phyloP scores from a whole-genome alignment of 1,284 basidiomycete genomes.

The Puccinia triticina region DNA sequence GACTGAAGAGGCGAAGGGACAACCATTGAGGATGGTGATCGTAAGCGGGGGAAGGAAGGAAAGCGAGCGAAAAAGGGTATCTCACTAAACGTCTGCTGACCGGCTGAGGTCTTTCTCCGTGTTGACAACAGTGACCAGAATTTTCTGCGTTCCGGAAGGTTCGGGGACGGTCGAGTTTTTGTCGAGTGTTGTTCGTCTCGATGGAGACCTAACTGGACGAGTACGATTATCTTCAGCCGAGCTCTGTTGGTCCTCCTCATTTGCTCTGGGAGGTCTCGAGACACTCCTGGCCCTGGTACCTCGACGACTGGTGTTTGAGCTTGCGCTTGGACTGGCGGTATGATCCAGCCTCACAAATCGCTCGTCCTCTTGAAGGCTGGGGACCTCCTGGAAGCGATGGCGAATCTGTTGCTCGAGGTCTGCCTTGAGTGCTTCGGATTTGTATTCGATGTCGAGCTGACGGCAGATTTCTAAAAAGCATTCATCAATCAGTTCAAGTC shows the following conservation, averaged over 20 bases:
- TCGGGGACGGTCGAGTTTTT: not conserved
- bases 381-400: constrained; percentile 23
- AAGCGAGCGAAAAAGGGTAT: not conserved
- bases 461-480: constrained; percentile 33
- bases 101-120: constrained; percentile 16
- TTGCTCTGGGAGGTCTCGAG: constrained; percentile 25
- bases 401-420: constrained; percentile 45
- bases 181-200: not conserved
- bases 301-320: constrained; percentile 17
- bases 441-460: constrained; percentile 34
- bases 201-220: constrained; percentile 10
- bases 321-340: constrained; percentile 1
- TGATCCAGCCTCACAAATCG: constrained; percentile 33
- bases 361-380: constrained; percentile 15
- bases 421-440: constrained; percentile 39
- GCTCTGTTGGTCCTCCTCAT: constrained; percentile 22
- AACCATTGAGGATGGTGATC: not conserved
- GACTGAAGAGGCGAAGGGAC: not conserved
- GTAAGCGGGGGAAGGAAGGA: not conserved
- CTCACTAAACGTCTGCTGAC: not conserved
- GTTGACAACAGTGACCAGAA: constrained; percentile 12
- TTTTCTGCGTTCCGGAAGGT: constrained; percentile 16
- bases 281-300: constrained; percentile 28
- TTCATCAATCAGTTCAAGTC: not conserved
- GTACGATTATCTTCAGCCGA: not conserved